phyloP scores from a whole-genome alignment of 306 rosid genomes.

The Cicer chorassanicum region DNA sequence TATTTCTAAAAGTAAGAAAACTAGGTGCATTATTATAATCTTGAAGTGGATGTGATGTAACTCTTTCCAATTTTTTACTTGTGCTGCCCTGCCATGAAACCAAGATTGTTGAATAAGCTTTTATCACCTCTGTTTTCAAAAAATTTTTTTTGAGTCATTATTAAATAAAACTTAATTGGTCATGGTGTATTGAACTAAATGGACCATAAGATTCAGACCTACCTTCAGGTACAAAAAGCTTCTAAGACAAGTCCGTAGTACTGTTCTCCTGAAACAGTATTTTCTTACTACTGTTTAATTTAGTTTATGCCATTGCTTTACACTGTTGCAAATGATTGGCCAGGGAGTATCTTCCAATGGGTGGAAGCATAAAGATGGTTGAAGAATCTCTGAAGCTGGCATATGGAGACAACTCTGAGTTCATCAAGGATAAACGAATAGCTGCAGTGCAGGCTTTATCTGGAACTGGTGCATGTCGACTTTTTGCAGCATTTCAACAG shows the following conservation, averaged over 20 bases:
- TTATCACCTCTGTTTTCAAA: neutral
- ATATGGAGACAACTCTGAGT: conserved; percentile 84
- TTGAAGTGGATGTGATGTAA: neutral
- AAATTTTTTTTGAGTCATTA: too few relatives aligned
- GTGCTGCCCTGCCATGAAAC: neutral
- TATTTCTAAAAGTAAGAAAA: conserved; percentile 29
- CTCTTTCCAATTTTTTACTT: neutral
- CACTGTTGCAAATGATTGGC: conserved; percentile 22
- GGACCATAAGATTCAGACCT: conserved; percentile 1
- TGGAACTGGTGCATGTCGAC: conserved; percentile 97
- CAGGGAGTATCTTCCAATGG: conserved; percentile 99
- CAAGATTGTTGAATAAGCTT: neutral
- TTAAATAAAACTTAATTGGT: conserved; percentile 27
- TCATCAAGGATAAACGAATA: conserved; percentile 83
- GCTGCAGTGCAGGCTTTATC: conserved; percentile 96
- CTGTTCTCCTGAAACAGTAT: conserved; percentile 5
- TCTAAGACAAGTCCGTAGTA: conserved; percentile 7
- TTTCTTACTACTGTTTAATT: neutral
- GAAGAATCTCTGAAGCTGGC: conserved; percentile 93
- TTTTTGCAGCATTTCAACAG: conserved; percentile 92
- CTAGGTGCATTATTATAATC: neutral
- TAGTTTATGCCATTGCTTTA: conserved; percentile 17
- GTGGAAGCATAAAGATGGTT: conserved; percentile 83
- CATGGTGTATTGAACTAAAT: conserved; percentile 21
- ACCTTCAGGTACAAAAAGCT: conserved; percentile 16